phyloP scores from a whole-genome alignment of 768 basidiomycete species.

The Termitomyces sp. region DNA sequence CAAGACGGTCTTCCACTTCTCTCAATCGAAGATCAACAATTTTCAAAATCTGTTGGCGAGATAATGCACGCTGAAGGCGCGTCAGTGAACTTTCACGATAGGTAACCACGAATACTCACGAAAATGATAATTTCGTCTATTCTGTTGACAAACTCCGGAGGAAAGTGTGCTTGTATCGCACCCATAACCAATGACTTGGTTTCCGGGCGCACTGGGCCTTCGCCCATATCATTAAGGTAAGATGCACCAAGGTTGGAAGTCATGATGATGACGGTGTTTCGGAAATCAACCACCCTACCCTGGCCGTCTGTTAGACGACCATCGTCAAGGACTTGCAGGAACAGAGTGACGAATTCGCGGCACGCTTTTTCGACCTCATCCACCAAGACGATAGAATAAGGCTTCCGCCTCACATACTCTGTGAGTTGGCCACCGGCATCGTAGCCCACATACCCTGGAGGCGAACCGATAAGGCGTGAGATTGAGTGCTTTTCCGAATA shows the following conservation, averaged over 20 bases:
- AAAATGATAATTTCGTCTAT: slow-evolving; percentile 85
- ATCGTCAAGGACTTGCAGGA: slow-evolving; percentile 83
- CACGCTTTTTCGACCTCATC: slow-evolving; percentile 92
- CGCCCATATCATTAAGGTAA: slow-evolving; percentile 68
- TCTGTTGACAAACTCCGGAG: slow-evolving; percentile 89
- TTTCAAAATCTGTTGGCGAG: slow-evolving; percentile 64
- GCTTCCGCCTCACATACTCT: slow-evolving; percentile 88
- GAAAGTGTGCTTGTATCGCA: slow-evolving; percentile 80
- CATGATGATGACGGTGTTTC: slow-evolving; percentile 92
- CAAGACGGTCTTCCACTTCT: slow-evolving; percentile 80
- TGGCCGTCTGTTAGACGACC: slow-evolving; percentile 90
- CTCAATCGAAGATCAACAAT: slow-evolving; percentile 87
- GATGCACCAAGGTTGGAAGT: slow-evolving; percentile 87
- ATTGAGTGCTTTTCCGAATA: slow-evolving; percentile 75
- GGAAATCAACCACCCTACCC: slow-evolving; percentile 83
- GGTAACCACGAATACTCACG: slow-evolving; percentile 28
- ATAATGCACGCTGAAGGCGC: slow-evolving; percentile 64
- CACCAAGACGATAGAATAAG: slow-evolving; percentile 81
- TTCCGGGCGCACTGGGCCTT: slow-evolving; percentile 57
- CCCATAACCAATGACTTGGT: slow-evolving; percentile 68
- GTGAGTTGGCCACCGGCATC: slow-evolving; percentile 89
- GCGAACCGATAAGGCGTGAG: slow-evolving; percentile 48
- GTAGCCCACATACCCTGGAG: slow-evolving; percentile 89
- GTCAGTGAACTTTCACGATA: slow-evolving; percentile 17
- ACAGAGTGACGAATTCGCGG: slow-evolving; percentile 49